Conservation (phyloP, 1,139 yeast genomes). For the Hemisphaericaspora xylofermentans region DNA sequence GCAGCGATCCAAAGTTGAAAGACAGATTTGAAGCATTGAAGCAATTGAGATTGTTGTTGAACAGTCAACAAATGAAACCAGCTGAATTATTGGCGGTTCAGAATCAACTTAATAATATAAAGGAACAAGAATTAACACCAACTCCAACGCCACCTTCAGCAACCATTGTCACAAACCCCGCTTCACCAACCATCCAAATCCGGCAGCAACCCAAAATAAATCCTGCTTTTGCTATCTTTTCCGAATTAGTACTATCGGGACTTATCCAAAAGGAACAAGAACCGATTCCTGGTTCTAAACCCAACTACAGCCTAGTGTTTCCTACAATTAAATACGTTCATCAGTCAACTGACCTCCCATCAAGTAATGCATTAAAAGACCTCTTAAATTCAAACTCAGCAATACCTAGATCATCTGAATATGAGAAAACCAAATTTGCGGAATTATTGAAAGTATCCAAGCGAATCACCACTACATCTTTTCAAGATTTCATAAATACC, state of each 20-base stretch:
- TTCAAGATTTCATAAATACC: conserved; percentile 40
- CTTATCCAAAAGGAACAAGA: conserved; percentile 43
- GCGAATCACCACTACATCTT: conserved; percentile 16
- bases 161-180: conserved; percentile 12
- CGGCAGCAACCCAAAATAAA: conserved; percentile 10
- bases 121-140: conserved; percentile 32
- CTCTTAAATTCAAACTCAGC: conserved; percentile 25
- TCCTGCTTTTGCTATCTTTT: conserved; percentile 24
- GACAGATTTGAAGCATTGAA: conserved; percentile 44
- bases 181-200: conserved; percentile 9
- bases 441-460: conserved; percentile 30
- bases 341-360: conserved; percentile 9
- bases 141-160: conserved; percentile 12
- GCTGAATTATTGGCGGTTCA: conserved; percentile 45
- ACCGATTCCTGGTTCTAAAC: conserved; percentile 43
- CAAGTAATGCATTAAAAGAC: conserved; percentile 33
- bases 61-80: conserved; percentile 37
- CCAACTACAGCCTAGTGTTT: conserved; percentile 35
- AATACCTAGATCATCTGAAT: conserved; percentile 27
- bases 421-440: conserved; percentile 27
- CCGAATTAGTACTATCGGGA: conserved; percentile 36
- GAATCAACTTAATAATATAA: conserved; percentile 27
- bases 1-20: conserved; percentile 33
- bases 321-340: conserved; percentile 34
- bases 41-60: conserved; percentile 41